Percentiles rank a stretch among this genome's conserved stretches.
Conservation (phyloP, 1,284 basidiomycete species). For the Rhodotorula sp. region DNA sequence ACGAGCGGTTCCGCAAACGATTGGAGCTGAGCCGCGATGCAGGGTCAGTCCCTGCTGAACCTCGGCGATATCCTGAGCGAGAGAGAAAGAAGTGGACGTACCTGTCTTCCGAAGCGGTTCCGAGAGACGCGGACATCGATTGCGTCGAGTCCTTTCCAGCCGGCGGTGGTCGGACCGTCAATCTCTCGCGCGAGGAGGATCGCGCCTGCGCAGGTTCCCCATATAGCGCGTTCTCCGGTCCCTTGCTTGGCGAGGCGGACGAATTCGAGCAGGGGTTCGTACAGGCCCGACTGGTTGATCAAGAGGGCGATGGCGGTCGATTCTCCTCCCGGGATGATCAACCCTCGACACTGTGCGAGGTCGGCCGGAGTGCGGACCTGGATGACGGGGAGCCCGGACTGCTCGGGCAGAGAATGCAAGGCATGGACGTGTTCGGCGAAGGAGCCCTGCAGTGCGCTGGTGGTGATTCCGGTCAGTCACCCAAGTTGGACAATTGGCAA, state of each 20-base stretch:
- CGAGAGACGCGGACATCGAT: constrained; percentile 77
- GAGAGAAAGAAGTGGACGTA: constrained; percentile 12
- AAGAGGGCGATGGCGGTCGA: constrained; percentile 90
- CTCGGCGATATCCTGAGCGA: neutral
- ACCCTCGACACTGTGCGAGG: constrained; percentile 71
- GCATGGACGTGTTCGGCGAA: constrained; percentile 82
- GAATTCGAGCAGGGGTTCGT: constrained; percentile 76
- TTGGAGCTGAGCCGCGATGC: constrained; percentile 61
- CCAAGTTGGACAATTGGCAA: no score
- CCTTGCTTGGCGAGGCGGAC: constrained; percentile 48
- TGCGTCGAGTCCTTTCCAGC: constrained; percentile 81
- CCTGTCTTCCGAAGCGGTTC: constrained; percentile 71
- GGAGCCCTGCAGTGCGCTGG: constrained; percentile 82
- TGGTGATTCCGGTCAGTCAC: neutral
- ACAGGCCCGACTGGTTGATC: constrained; percentile 71
- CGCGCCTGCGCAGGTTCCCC: constrained; percentile 97
- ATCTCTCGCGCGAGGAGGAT: constrained; percentile 77
- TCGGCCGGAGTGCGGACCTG: constrained; percentile 76
- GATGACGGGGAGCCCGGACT: constrained; percentile 49
- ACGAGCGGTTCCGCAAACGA: constrained; percentile 80
- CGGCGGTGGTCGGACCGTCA: constrained; percentile 67
- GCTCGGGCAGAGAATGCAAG: constrained; percentile 58
- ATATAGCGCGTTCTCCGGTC: constrained; percentile 65
- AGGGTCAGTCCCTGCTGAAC: no score
- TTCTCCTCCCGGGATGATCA: constrained; percentile 88